Percentiles rank a stretch among this genome's conserved stretches.
Evolutionary conservation across 164 flowering plant genomes (phyloP).

Genomic region (Umbilicus rupestris): DNA sequence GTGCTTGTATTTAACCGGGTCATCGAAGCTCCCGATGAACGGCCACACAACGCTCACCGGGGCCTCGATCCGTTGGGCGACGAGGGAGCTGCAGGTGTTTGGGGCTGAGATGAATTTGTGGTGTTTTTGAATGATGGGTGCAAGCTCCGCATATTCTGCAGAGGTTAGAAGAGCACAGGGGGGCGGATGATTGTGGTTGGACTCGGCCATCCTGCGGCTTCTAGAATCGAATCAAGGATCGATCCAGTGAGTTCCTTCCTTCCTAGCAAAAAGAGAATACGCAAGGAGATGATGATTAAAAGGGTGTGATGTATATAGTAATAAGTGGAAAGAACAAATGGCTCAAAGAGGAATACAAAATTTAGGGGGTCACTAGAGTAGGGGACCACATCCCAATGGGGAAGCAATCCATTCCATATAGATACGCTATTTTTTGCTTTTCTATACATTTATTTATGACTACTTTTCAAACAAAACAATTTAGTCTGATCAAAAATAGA

Average conservation of each 20-base stretch:
- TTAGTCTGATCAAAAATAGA: no score
- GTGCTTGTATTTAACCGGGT: slow-evolving; percentile 35
- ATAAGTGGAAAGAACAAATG: neutral
- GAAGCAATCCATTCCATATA: no score
- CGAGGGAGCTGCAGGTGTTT: slow-evolving; percentile 26
- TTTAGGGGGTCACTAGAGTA: neutral
- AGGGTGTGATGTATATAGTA: neutral
- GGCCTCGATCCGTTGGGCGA: slow-evolving; percentile 24
- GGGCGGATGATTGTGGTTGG: neutral
- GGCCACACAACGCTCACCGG: slow-evolving; percentile 36
- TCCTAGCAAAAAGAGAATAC: neutral
- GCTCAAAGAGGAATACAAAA: neutral
- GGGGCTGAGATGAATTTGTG: slow-evolving; percentile 15
- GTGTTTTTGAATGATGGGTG: slow-evolving; percentile 9
- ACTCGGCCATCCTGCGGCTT: neutral
- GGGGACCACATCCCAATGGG: slow-evolving; percentile 1
- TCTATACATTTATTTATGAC: no score
- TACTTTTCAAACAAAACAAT: no score
- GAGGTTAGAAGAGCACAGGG: neutral
- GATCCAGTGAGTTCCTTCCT: neutral
- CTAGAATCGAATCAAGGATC: neutral
- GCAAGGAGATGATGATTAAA: neutral
- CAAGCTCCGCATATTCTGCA: neutral
- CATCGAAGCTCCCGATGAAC: slow-evolving; percentile 28
- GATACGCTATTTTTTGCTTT: no score